These are phyloP conservation scores for Fusarium tanahbumbuense DNA, from an alignment of 2,329 filamentous ascomycete species.

Conservation along the genomic window DNA sequence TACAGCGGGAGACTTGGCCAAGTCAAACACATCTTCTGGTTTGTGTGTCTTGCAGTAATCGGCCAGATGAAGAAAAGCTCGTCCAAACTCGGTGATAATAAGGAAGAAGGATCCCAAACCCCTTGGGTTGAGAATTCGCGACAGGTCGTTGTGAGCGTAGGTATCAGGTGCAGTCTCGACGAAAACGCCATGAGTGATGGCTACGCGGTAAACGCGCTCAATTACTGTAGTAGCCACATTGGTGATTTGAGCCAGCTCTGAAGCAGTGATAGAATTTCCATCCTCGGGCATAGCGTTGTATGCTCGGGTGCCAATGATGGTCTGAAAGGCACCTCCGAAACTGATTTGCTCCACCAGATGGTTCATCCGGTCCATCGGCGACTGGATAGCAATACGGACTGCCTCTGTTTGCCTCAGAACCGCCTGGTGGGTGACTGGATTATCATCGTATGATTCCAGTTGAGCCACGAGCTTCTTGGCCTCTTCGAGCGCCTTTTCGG, in stretches of 20 bases:
- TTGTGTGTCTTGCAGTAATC: constrained; percentile 50
- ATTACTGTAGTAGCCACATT: constrained; percentile 49
- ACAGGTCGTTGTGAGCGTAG: constrained; percentile 51
- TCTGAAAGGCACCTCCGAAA: constrained; percentile 44
- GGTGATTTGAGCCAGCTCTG: constrained; percentile 39
- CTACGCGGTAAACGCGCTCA: constrained; percentile 48
- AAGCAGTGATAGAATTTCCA: constrained; percentile 37
- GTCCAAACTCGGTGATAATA: constrained; percentile 49
- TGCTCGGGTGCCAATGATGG: constrained; percentile 44
- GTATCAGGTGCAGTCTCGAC: constrained; percentile 45
- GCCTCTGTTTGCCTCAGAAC: constrained; percentile 42
- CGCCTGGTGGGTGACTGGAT: constrained; percentile 35
- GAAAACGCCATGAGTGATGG: constrained; percentile 48
- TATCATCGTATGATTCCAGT: constrained; percentile 45
- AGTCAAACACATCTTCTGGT: constrained; percentile 49
- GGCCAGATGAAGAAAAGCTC: constrained; percentile 42
- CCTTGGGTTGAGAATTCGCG: constrained; percentile 44
- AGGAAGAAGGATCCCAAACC: constrained; percentile 49
- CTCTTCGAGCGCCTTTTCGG: constrained; percentile 44
- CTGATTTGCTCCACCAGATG: constrained; percentile 42
- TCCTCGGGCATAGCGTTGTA: constrained; percentile 46
- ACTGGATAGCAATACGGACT: constrained; percentile 43
- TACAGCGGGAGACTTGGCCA: constrained; percentile 50
- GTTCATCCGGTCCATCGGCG: constrained; percentile 45
- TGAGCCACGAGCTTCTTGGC: constrained; percentile 44